phyloP scores from a whole-genome alignment of 78 protist genomes.

The Emiliania huxleyi region DNA sequence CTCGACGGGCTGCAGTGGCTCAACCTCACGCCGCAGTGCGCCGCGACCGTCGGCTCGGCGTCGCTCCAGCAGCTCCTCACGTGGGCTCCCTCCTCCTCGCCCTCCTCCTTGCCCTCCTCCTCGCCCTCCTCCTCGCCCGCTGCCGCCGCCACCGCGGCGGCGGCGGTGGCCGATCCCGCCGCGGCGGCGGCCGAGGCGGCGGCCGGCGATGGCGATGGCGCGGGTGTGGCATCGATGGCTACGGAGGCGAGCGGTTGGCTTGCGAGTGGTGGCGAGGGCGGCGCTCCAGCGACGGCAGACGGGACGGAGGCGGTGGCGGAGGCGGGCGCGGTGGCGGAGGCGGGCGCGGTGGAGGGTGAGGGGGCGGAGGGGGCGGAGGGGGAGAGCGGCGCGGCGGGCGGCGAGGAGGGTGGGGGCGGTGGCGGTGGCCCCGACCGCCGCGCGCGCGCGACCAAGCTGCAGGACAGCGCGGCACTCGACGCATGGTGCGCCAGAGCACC shows the following conservation, averaged over 20 bases:
- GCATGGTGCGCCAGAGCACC: too few species aligned
- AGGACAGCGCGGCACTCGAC: background rate
- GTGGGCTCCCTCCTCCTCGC: background rate
- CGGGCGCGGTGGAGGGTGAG: background rate
- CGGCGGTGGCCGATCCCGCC: background rate
- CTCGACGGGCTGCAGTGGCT: background rate
- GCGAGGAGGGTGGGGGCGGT: too few species aligned
- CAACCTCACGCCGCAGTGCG: background rate
- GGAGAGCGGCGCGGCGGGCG: too few species aligned
- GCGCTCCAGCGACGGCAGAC: background rate
- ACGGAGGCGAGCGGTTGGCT: too few species aligned
- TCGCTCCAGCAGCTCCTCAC: background rate
- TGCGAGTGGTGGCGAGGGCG: too few species aligned
- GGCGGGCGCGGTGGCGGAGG: background rate
- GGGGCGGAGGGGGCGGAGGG: background rate
- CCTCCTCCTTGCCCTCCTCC: too few species aligned
- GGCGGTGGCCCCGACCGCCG: too few species aligned
- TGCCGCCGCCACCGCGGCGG: background rate
- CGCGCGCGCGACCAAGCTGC: background rate
- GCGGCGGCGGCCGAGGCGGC: background rate
- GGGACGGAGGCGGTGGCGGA: background rate
- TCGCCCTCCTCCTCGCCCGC: too few species aligned
- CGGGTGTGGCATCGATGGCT: too few species aligned
- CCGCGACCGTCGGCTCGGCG: background rate
- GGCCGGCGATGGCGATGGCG: background rate